Conservation (phyloP, 352 stramenopile genomes). For the Pythium phragmiticola region DNA sequence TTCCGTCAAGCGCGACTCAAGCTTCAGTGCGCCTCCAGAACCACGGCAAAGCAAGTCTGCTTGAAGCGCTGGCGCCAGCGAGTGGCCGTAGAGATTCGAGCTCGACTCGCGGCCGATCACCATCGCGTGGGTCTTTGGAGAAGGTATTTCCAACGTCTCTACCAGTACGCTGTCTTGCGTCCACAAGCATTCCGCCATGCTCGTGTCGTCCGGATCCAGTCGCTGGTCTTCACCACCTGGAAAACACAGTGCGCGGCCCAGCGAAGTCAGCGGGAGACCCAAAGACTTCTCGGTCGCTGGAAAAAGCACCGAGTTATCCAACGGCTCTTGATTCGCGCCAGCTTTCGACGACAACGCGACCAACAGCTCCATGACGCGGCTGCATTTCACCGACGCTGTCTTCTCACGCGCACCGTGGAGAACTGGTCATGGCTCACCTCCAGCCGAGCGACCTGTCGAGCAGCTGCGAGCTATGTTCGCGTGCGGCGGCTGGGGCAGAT, state of each 20-base stretch:
- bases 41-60: background rate
- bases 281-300: background rate
- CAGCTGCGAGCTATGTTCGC: background rate
- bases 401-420: background rate
- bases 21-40: background rate
- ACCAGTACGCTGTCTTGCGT: background rate
- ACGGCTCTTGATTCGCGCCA: background rate
- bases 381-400: background rate
- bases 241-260: background rate
- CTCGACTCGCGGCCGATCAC: background rate
- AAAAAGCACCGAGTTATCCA: background rate
- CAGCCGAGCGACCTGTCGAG: background rate
- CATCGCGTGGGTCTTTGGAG: background rate
- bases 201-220: background rate
- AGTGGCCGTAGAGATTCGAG: background rate
- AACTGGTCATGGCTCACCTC: constrained; percentile 7
- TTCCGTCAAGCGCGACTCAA: background rate
- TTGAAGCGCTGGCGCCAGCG: background rate
- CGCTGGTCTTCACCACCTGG: background rate
- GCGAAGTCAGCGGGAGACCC: background rate
- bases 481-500: background rate
- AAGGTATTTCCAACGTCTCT: constrained; percentile 1
- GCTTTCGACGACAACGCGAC: background rate
- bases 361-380: background rate
- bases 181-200: background rate